These are phyloP conservation scores for Penicillium sp. DNA, from an alignment of 2,329 filamentous ascomycete species.

Conservation along the genomic window DNA sequence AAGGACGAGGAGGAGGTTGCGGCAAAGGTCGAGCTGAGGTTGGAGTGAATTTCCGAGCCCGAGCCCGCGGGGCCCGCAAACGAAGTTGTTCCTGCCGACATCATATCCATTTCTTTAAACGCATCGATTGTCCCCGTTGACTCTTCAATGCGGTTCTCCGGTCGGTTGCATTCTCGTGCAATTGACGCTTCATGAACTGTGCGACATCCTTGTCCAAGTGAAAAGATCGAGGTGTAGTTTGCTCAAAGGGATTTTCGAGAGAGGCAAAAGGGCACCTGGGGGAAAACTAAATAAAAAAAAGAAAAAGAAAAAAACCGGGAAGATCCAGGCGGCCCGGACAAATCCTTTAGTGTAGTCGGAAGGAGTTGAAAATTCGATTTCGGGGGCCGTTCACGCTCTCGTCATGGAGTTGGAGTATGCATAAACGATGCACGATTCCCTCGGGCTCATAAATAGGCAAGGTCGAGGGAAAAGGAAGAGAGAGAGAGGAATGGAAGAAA, in stretches of 20 bases:
- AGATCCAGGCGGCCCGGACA: conserved; percentile 21
- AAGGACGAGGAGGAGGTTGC: conserved; percentile 38
- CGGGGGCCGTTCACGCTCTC: neutral
- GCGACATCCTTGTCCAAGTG: conserved; percentile 12
- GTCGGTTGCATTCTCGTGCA: conserved; percentile 30
- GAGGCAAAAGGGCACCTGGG: neutral
- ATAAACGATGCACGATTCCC: neutral
- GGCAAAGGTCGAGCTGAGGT: conserved; percentile 33
- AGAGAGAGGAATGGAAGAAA: conserved; percentile 10
- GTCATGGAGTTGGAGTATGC: neutral
- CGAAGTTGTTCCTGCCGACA: conserved; percentile 28
- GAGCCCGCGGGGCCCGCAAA: conserved; percentile 29
- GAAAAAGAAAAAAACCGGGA: conserved; percentile 9
- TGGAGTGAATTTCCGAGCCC: conserved; percentile 36
- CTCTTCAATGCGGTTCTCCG: conserved; percentile 17
- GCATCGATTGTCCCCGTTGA: conserved; percentile 19
- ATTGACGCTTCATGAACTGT: conserved; percentile 19
- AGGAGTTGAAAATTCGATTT: conserved; percentile 6
- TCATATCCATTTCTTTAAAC: conserved; percentile 30
- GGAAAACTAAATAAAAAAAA: too few relatives aligned
- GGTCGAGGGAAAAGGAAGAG: conserved; percentile 6
- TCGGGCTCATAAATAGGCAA: neutral
- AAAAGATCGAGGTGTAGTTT: neutral
- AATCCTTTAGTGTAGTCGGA: conserved; percentile 19
- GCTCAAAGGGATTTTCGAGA: neutral